A percentile compares a stretch with the other conserved stretches of the same genome.
These are phyloP conservation scores for Neonectria ditissima DNA, from an alignment of 2,329 filamentous ascomycete species.

Conservation along the genomic window DNA sequence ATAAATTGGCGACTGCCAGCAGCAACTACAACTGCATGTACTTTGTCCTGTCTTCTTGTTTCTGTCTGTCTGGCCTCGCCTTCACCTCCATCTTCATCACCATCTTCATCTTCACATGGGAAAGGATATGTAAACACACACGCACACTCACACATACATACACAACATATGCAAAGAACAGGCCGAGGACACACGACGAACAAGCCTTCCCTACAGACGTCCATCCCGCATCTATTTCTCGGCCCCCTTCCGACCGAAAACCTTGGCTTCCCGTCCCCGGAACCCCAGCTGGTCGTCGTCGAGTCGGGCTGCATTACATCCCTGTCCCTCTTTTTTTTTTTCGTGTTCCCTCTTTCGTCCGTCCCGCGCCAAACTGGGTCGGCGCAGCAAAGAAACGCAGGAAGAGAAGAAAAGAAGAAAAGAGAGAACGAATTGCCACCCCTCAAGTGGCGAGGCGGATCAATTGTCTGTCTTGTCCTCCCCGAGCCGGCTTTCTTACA, in stretches of 20 bases:
- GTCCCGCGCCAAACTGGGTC: background rate
- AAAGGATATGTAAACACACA: too few species aligned
- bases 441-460: background rate
- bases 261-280: constrained; percentile 19
- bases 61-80: background rate
- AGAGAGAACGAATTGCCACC: background rate
- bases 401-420: background rate
- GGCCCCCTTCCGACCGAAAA: constrained; percentile 18
- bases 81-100: too few species aligned
- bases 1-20: background rate
- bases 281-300: background rate
- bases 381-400: background rate
- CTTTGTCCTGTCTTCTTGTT: background rate
- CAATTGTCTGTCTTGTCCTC: background rate
- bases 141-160: too few species aligned
- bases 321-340: constrained; percentile 13
- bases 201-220: background rate
- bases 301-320: constrained; percentile 2
- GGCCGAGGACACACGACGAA: background rate
- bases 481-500: background rate
- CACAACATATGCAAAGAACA: background rate
- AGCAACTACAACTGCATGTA: too few species aligned
- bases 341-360: background rate
- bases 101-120: background rate
- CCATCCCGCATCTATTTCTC: background rate